Percentiles rank a stretch among this genome's conserved stretches.
phyloP scores from a whole-genome alignment of 164 flowering plant species.

The Houttuynia cordata region DNA sequence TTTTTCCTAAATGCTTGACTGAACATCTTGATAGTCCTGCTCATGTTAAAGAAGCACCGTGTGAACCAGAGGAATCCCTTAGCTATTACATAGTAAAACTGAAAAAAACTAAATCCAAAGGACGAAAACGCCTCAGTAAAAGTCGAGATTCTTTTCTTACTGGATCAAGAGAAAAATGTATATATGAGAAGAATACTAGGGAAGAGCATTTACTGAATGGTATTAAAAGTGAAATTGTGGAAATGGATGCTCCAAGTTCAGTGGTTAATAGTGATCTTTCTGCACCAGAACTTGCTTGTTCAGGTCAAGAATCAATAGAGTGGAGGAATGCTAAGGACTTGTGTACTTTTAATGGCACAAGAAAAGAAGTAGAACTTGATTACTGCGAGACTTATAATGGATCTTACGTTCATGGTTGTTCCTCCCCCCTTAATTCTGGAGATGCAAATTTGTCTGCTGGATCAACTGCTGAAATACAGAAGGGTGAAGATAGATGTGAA shows the following conservation, averaged over 20 bases:
- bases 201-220: slow-evolving; percentile 3
- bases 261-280: neutral
- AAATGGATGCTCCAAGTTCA: no score
- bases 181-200: neutral
- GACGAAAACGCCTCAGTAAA: slow-evolving; percentile 11
- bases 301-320: neutral
- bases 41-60: slow-evolving; percentile 23
- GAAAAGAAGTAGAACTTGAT: neutral
- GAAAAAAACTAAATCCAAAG: slow-evolving; percentile 18
- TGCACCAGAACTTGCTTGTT: neutral
- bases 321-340: neutral
- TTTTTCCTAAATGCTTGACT: neutral
- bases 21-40: neutral
- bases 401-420: slow-evolving; percentile 6
- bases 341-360: neutral
- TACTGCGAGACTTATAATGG: neutral
- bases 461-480: neutral
- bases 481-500: neutral
- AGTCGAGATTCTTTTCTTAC: neutral
- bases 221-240: slow-evolving; percentile 22
- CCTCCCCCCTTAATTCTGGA: slow-evolving; percentile 3
- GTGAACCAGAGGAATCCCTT: slow-evolving; percentile 42
- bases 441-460: neutral
- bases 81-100: slow-evolving; percentile 30
- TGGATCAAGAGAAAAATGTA: neutral